Base-by-base conservation (phyloP, 148 eudicot genomes). In the Rhododendron ferrugineum region DNA sequence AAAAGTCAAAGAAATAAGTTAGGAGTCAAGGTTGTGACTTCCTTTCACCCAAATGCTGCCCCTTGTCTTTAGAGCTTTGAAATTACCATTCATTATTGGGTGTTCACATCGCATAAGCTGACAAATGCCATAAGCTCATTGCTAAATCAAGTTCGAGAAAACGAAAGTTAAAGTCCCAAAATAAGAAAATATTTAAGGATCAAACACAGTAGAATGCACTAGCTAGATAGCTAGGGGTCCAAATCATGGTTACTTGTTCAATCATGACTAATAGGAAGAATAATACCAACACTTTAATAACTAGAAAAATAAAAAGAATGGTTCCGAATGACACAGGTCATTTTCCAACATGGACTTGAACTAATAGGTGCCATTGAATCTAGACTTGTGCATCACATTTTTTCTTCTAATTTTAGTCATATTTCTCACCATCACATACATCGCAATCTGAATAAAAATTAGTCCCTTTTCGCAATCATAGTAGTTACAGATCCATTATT, bases 321-420 rank as follows among this genome's bases (percentile, higher is more conserved):
- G 22, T 58, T 34, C 49, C 47, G 20, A 81, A 58, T 34, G 73
- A 34, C 83, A 34, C 83, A 8, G 20, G 49, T 82, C 84, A 37
- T 82, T 82, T 62, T 62, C 73, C 34, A 8, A 18, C 34, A 26
- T n/a, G 20, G 56, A 44, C 37, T 82, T 60, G 28, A 82, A 60
- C n/a, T 34, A 54, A 64, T 2, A 34, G 68, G 28, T 30, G n/a
- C n/a, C 84, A 82, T 26, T 82, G 84, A 82, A 82, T 82, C 84
- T 82, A 11, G 84, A 82, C 84, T 8, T 42, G 44, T 23, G 11
- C 37, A 26, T 82, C 75, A 37, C 46, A 8, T 1, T 28, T 49
- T 46, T 22, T 2, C 36, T 34, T 58, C 28, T 15, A 16, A 52
- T 32, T 20, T 36, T 10, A 56, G 11, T 28, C 13, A 32, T 80